These are phyloP conservation scores for Saccharum officinarum DNA, from an alignment of 176 grass and related monocot genomes.

Conservation along the genomic window DNA sequence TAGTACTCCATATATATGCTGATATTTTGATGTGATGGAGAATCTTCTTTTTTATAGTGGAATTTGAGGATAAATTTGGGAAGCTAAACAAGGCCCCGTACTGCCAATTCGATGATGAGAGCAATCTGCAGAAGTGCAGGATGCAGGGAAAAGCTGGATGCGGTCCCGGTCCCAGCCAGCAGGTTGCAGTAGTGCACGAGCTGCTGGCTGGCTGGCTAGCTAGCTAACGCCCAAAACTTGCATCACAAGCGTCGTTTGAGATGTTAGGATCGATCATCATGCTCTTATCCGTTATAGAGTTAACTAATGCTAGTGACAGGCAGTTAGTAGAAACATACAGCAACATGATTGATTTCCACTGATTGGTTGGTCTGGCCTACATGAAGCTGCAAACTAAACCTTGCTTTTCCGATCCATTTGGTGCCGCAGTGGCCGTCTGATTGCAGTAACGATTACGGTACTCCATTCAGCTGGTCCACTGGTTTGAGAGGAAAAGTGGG, in stretches of 20 bases:
- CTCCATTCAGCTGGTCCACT: not conserved
- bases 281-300: not conserved
- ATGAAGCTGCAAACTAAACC: not conserved
- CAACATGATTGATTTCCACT: not conserved
- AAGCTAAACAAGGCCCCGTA: too few relatives aligned
- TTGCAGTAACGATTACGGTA: slow-evolving; percentile 24
- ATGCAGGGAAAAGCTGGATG: not conserved
- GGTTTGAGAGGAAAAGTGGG: not conserved
- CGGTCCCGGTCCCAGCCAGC: not conserved
- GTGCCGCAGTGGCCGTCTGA: not conserved
- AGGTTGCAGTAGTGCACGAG: not conserved
- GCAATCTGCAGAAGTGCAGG: not conserved
- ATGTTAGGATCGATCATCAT: not conserved
- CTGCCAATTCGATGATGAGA: too few relatives aligned
- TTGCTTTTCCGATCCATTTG: not conserved
- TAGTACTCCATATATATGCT: too few relatives aligned
- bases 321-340: not conserved
- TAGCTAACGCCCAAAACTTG: slow-evolving; percentile 31
- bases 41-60: too few relatives aligned
- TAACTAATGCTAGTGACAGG: not conserved
- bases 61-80: too few relatives aligned
- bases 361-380: not conserved
- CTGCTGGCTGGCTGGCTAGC: not conserved
- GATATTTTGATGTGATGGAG: too few relatives aligned
- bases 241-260: slow-evolving; percentile 7